These are phyloP conservation scores for Voacanga thouarsii DNA, from an alignment of 257 asterid genomes.

Conservation along the genomic window DNA sequence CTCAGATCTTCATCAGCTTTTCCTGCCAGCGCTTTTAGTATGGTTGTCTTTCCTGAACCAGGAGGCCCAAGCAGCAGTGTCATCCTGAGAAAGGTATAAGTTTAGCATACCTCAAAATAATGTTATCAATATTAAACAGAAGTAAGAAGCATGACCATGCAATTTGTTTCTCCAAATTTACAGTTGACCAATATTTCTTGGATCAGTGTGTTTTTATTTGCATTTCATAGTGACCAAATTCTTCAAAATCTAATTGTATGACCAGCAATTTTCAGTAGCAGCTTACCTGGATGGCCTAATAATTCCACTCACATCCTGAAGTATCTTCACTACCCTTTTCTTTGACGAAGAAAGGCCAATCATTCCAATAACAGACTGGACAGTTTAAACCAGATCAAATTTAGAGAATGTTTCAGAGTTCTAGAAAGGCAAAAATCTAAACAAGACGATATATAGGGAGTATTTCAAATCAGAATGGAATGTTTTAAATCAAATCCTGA, in stretches of 20 bases:
- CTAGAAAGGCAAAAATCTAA: background rate
- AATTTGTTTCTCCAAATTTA: too few species aligned
- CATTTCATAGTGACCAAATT: background rate
- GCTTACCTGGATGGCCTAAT: constrained; percentile 75
- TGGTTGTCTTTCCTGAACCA: constrained; percentile 83
- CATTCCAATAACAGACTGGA: constrained; percentile 52
- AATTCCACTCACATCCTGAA: constrained; percentile 68
- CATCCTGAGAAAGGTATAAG: constrained; percentile 48
- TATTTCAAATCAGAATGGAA: background rate
- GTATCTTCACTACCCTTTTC: constrained; percentile 62
- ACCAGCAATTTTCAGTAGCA: background rate
- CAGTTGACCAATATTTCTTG: background rate
- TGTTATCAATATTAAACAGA: background rate
- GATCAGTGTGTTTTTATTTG: background rate
- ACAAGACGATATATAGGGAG: background rate
- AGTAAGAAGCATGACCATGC: too few species aligned
- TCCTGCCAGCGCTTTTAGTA: constrained; percentile 78
- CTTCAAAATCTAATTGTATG: background rate
- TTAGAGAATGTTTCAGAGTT: constrained; percentile 2
- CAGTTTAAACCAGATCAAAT: constrained; percentile 7
- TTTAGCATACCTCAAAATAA: background rate
- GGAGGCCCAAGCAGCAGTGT: constrained; percentile 90
- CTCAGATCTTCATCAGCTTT: constrained; percentile 67
- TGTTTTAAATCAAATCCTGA: background rate
- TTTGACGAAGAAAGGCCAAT: constrained; percentile 67